phyloP scores from a whole-genome alignment of 257 asterid genomes.

The Parsonsia alboflavescens region DNA sequence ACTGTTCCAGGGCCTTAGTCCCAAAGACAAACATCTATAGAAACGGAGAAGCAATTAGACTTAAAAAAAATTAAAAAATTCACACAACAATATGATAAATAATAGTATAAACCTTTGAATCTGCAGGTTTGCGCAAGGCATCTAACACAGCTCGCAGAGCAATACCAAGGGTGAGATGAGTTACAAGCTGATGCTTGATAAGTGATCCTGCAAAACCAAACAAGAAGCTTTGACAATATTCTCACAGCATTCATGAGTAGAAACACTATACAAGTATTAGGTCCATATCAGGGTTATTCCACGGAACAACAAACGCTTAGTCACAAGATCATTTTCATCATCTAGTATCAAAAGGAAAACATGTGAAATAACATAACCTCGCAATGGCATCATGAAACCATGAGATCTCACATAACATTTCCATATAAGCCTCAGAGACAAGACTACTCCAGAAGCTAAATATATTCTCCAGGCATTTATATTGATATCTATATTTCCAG shows the following conservation, averaged over 20 bases:
- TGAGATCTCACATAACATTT: not conserved
- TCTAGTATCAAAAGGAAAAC: not conserved
- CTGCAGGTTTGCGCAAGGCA: slow-evolving; percentile 88
- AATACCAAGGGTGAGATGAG: slow-evolving; percentile 83
- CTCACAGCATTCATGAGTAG: not conserved
- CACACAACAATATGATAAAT: not conserved
- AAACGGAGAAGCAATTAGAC: slow-evolving; percentile 17
- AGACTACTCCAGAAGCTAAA: not conserved
- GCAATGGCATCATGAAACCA: not conserved
- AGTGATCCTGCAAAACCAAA: slow-evolving; percentile 59
- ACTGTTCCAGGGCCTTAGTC: slow-evolving; percentile 85
- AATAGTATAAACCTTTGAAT: slow-evolving; percentile 60
- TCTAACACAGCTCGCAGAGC: slow-evolving; percentile 93
- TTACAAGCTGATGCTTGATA: slow-evolving; percentile 92
- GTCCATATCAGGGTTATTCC: not conserved
- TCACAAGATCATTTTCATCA: not conserved
- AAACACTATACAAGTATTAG: not conserved
- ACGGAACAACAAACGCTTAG: not conserved
- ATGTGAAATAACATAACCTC: not conserved
- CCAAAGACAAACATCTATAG: slow-evolving; percentile 94
- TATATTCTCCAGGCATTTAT: not conserved
- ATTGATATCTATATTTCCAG: not conserved
- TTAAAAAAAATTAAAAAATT: slow-evolving; percentile 12
- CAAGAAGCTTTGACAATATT: not conserved
- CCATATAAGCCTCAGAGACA: not conserved